Percentiles rank a stretch among this genome's conserved stretches.
Evolutionary conservation across 768 basidiomycete genomes (phyloP).

Genomic region (Tremella mesenterica): DNA sequence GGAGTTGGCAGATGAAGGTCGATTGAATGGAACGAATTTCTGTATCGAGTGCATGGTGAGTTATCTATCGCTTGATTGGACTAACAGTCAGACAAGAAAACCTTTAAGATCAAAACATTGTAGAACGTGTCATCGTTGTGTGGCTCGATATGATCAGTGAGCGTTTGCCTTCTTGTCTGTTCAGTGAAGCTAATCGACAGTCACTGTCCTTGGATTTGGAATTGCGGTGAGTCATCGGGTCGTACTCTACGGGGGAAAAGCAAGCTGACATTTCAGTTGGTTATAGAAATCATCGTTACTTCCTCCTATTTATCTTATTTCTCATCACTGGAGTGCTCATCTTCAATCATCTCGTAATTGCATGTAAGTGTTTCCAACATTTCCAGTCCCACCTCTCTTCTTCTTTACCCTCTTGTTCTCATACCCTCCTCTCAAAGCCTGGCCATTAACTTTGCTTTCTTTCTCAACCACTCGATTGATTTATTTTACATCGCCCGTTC

Average conservation of each 20-base stretch:
- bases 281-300: constrained; percentile 87
- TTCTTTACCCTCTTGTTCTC: too few species aligned
- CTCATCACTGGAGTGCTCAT: constrained; percentile 69
- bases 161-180: constrained; percentile 36
- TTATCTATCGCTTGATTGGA: background rate
- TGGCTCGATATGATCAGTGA: constrained; percentile 87
- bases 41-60: constrained; percentile 89
- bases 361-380: constrained; percentile 62
- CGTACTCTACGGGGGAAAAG: background rate
- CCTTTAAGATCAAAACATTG: constrained; percentile 93
- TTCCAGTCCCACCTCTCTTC: too few species aligned
- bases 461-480: background rate
- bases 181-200: constrained; percentile 45
- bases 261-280: constrained; percentile 55
- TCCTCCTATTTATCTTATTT: constrained; percentile 79
- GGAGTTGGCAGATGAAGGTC: constrained; percentile 74
- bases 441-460: background rate
- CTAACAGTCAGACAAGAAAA: constrained; percentile 58
- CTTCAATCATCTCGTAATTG: constrained; percentile 76
- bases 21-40: constrained; percentile 90
- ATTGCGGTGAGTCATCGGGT: constrained; percentile 61
- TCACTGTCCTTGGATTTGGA: constrained; percentile 99
- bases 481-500: background rate
- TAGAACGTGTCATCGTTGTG: constrained; percentile 79
- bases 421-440: background rate